Evolutionary conservation across 306 rosid species (phyloP).

Genomic region (Cicer pinnatifidum): DNA sequence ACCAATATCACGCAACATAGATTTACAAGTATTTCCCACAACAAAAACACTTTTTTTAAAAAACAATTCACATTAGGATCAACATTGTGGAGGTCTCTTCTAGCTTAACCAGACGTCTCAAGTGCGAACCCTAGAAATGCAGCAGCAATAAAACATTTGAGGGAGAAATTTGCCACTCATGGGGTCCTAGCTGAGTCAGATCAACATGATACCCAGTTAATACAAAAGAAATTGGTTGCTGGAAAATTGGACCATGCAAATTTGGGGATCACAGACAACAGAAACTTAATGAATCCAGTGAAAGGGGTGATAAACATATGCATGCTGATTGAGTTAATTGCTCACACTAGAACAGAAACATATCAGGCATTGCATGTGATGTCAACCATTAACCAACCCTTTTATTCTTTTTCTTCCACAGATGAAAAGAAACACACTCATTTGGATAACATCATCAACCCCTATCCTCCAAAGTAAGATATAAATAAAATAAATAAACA

Average conservation of each 20-base stretch:
- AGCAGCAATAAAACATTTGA: neutral
- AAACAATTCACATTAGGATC: neutral
- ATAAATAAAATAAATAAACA: neutral
- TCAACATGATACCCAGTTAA: neutral
- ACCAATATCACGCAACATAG: neutral
- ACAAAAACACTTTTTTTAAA: neutral
- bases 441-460: neutral
- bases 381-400: neutral
- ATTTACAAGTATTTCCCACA: slow-evolving; percentile 8
- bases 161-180: neutral
- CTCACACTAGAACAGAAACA: slow-evolving; percentile 10
- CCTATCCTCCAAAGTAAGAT: neutral
- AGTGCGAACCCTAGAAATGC: neutral
- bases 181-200: neutral
- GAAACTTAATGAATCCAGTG: neutral
- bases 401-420: neutral
- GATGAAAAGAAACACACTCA: neutral
- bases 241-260: slow-evolving; percentile 4
- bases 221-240: neutral
- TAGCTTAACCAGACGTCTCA: neutral
- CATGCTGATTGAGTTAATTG: slow-evolving; percentile 7
- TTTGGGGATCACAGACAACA: neutral
- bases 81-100: neutral
- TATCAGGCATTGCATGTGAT: slow-evolving; percentile 36
- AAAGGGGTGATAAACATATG: slow-evolving; percentile 20